Conservation (phyloP, 768 basidiomycete species). For the Kondoa malvinella region DNA sequence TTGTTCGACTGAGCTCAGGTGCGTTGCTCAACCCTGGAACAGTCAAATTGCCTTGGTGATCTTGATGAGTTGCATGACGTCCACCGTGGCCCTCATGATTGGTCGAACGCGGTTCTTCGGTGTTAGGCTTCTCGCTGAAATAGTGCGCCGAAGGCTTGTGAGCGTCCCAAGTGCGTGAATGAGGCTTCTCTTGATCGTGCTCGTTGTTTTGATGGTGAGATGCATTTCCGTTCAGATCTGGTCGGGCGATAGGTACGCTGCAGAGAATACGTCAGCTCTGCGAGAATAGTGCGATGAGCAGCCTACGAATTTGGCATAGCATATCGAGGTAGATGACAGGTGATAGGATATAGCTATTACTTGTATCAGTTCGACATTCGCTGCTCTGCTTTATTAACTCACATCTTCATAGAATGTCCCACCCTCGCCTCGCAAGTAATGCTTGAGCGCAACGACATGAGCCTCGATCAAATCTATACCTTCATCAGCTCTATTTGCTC, state of each 20-base stretch:
- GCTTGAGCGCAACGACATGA: constrained; percentile 13
- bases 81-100: neutral
- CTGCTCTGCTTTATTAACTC: neutral
- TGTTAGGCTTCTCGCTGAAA: neutral
- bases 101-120: neutral
- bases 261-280: too few species aligned
- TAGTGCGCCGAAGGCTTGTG: neutral
- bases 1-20: neutral
- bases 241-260: neutral
- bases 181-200: too few species aligned
- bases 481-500: neutral
- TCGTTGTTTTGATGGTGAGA: neutral
- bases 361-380: neutral
- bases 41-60: neutral
- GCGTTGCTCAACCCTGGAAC: neutral
- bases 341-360: neutral
- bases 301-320: neutral
- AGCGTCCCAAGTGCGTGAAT: too few species aligned
- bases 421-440: constrained; percentile 11
- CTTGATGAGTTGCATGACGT: neutral
- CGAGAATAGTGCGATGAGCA: too few species aligned
- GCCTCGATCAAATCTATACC: constrained; percentile 15
- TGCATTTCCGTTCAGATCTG: neutral
- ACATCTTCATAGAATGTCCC: neutral
- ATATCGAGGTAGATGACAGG: neutral